Percentiles rank a stretch among this genome's conserved stretches.
phyloP scores from a whole-genome alignment of 1,139 yeast genomes.

The Saccharomyces hybrid region DNA sequence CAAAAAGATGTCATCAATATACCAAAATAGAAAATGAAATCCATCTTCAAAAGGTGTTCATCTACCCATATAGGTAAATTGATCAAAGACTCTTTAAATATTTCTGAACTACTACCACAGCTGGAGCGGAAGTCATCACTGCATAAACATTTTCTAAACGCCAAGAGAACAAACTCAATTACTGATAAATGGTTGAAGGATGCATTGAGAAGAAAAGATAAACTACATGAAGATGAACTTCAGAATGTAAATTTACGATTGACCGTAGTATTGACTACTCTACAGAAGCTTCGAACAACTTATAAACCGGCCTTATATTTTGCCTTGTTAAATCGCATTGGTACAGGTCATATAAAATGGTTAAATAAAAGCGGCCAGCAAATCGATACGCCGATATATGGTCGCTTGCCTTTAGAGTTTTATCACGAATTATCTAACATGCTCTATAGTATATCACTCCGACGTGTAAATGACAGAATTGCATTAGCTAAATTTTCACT shows the following conservation, averaged over 20 bases:
- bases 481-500: slow-evolving; percentile 17
- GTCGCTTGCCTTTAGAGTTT: slow-evolving; percentile 19
- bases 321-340: slow-evolving; percentile 16
- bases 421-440: slow-evolving; percentile 21
- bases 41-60: not conserved
- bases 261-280: slow-evolving; percentile 11
- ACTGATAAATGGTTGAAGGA: slow-evolving; percentile 18
- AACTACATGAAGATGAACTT: not conserved
- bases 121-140: not conserved
- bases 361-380: slow-evolving; percentile 11
- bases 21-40: not conserved
- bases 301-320: slow-evolving; percentile 14
- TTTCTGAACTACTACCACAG: not conserved
- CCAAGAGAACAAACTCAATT: slow-evolving; percentile 6
- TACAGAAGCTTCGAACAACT: slow-evolving; percentile 16
- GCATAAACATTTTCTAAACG: not conserved
- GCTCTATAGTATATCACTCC: slow-evolving; percentile 15
- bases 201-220: slow-evolving; percentile 6
- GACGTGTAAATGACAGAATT: slow-evolving; percentile 4
- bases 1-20: not conserved
- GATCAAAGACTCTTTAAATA: not conserved
- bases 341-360: slow-evolving; percentile 18
- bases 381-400: not conserved
- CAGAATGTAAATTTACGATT: slow-evolving; percentile 10
- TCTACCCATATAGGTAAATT: not conserved